Base-by-base conservation (phyloP, 1,139 yeast genomes). In the Protomyces macrosporus region DNA sequence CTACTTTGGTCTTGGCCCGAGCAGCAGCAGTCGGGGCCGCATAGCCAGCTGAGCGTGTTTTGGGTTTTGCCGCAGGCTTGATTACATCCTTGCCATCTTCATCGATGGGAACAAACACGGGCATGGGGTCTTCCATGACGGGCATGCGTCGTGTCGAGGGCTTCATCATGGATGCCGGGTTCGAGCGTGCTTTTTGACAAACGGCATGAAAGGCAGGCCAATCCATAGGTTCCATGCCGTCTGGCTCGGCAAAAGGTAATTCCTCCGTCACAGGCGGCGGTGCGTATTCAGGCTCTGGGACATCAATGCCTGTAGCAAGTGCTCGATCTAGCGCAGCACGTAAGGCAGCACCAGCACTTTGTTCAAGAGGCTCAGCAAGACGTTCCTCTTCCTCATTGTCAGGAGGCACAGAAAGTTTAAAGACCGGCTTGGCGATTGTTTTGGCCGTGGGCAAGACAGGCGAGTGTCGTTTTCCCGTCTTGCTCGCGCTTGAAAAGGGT, bases 391-490 rank as follows among this genome's bases (percentile, higher is more conserved):
- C 9, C 23, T 12, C 23, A 10, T 10, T 2, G n/a, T 34, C 42
- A 3, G 14, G 53, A 23, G 51, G 55, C 36, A 42, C 55, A 23
- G 33, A 48, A 12, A 58, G 56, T 35, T 34, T n/a, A 33, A 39
- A 12, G 23, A 42, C n/a, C 4, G 51, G 53, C 39, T 52, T 39
- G 33, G 34, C 42, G 7, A 48, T 7, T 4, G 56, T 48, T 32
- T 23, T 30, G 42, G 34, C 39, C 14, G 48, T 7, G 3, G 48
- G 37, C 30, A 16, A n/a, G 3, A 52, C 56, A 4, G 62, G 62
- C 35, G 56, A 51, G 45, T 58, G 62, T 7, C 62, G 55, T 42
- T 58, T 58, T n/a, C 62, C 62, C 6, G 62, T 58, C 56, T 58
- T 58, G 48, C n/a, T 30, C 6, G 62, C 56, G 5, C 56, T 51